Evolutionary conservation across 1,284 basidiomycete species (phyloP).

Genomic region (Ceratobasidium sp.): DNA sequence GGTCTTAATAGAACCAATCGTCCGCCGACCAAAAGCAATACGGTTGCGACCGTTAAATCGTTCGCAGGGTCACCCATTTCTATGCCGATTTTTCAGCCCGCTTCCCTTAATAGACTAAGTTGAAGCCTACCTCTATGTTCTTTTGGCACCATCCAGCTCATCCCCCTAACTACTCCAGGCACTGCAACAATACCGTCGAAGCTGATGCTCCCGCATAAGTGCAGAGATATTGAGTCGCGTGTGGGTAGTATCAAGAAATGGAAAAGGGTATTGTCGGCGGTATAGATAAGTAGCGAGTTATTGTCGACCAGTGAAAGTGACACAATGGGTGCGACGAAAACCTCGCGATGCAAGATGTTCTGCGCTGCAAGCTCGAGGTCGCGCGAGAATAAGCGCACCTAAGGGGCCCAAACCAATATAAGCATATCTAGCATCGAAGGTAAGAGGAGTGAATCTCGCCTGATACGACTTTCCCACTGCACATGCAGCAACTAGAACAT

Average conservation of each 20-base stretch:
- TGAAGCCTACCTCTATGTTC: constrained; percentile 86
- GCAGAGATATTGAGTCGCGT: constrained; percentile 83
- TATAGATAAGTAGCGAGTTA: constrained; percentile 96
- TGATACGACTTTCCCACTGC: constrained; percentile 84
- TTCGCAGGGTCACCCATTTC: constrained; percentile 94
- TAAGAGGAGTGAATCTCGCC: constrained; percentile 61
- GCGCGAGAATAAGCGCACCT: constrained; percentile 96
- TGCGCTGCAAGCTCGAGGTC: constrained; percentile 91
- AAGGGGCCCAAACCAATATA: constrained; percentile 47
- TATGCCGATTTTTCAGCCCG: constrained; percentile 56
- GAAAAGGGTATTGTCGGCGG: constrained; percentile 93
- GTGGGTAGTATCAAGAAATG: constrained; percentile 95
- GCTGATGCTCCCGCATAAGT: constrained; percentile 94
- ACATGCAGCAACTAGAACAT: constrained; percentile 92
- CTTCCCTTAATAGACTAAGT: neutral
- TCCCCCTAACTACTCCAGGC: constrained; percentile 86
- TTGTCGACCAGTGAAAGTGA: constrained; percentile 89
- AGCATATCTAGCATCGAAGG: neutral
- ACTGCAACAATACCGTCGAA: constrained; percentile 92
- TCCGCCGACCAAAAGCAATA: constrained; percentile 96
- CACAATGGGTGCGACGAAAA: constrained; percentile 82
- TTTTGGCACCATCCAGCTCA: constrained; percentile 97
- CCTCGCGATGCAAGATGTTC: constrained; percentile 86
- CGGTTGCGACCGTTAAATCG: constrained; percentile 93
- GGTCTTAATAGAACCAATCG: constrained; percentile 90